Conservation (phyloP, 306 rosid species). For the Quercus glauca region DNA sequence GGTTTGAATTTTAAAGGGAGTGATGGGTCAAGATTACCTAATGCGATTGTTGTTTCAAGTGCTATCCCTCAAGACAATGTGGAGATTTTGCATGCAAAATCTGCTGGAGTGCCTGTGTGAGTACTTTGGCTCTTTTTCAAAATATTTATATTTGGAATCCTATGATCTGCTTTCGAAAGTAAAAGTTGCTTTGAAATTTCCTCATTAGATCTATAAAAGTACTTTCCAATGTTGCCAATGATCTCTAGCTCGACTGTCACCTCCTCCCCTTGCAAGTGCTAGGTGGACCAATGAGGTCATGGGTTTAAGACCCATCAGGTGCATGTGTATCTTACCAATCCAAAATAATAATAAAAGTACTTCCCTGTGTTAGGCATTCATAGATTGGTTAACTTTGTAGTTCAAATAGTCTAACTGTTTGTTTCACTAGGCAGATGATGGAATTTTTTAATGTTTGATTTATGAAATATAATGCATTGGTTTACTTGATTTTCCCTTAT, state of each 20-base stretch:
- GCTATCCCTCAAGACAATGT: slow-evolving; percentile 28
- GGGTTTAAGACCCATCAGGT: no score
- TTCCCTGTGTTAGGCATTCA: no score
- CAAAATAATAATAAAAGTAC: no score
- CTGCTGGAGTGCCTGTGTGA: slow-evolving; percentile 33
- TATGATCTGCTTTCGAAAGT: background rate
- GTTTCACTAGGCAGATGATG: background rate
- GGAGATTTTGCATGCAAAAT: slow-evolving; percentile 21
- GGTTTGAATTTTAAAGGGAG: slow-evolving; percentile 7
- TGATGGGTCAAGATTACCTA: slow-evolving; percentile 5
- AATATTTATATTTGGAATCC: background rate
- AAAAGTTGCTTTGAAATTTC: background rate
- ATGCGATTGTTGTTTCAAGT: slow-evolving; percentile 22
- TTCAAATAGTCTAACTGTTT: background rate
- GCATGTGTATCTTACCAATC: no score
- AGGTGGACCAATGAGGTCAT: no score
- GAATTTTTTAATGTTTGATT: background rate
- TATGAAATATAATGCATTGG: background rate
- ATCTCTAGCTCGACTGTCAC: no score
- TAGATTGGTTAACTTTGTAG: no score
- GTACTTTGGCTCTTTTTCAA: background rate
- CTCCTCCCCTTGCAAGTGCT: no score
- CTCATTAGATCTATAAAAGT: no score
- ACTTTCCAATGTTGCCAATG: no score
- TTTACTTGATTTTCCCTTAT: background rate